These are phyloP conservation scores for Acacia pycnantha DNA, from an alignment of 331 rosid species.

Conservation along the genomic window DNA sequence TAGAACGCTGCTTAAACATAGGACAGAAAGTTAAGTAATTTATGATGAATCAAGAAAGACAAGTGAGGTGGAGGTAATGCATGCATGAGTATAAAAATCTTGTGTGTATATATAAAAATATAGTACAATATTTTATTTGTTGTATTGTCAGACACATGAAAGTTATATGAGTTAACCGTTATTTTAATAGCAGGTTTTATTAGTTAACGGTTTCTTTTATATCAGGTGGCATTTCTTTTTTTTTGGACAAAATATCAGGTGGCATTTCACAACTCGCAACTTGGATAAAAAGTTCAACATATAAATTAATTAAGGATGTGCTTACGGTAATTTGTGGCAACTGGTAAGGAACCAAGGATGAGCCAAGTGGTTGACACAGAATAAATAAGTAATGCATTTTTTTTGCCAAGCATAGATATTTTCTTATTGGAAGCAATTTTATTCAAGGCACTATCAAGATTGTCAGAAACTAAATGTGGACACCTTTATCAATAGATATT, in stretches of 20 bases:
- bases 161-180: constrained; percentile 11
- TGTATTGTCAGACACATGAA: neutral
- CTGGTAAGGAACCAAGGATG: neutral
- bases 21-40: constrained; percentile 13
- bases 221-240: neutral
- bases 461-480: too few species aligned
- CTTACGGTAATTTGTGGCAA: neutral
- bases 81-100: constrained; percentile 2
- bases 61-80: constrained; percentile 34
- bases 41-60: constrained; percentile 20
- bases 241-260: too few species aligned
- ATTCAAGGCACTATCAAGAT: accelerated
- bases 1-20: neutral
- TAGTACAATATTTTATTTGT: neutral
- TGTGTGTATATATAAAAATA: neutral
- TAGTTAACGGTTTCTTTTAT: constrained; percentile 26
- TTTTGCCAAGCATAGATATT: too few species aligned
- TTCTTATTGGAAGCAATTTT: too few species aligned
- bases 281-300: neutral
- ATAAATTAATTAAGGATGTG: neutral
- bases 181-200: neutral
- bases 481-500: too few species aligned
- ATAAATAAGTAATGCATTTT: neutral
- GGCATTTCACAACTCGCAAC: neutral
- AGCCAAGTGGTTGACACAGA: neutral